Percentiles rank a stretch among this genome's conserved stretches.
Evolutionary conservation across 106 monocot species (phyloP).

Genomic region (Allium fistulosum): DNA sequence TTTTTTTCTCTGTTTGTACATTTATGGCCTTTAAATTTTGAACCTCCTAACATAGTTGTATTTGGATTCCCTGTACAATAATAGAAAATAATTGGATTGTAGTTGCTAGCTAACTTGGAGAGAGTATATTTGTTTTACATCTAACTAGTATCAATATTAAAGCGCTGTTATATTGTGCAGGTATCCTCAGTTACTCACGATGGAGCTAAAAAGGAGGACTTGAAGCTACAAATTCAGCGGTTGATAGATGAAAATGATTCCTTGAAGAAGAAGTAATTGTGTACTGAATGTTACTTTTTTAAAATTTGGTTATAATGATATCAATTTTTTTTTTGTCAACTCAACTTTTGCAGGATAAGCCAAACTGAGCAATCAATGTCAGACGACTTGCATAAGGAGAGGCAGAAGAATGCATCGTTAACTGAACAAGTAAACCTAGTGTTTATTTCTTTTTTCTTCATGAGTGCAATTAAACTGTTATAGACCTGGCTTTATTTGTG

Average conservation of each 20-base stretch:
- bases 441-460: background rate
- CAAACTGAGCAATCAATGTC: constrained; percentile 30
- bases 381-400: constrained; percentile 29
- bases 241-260: constrained; percentile 39
- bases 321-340: background rate
- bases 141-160: background rate
- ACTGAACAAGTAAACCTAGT: constrained; percentile 32
- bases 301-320: background rate
- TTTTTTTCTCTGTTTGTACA: background rate
- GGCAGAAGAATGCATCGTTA: constrained; percentile 29
- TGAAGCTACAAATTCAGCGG: constrained; percentile 13
- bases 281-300: background rate
- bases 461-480: no score
- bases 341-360: constrained; percentile 18
- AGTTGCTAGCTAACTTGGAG: no score
- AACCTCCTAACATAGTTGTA: no score
- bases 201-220: constrained; percentile 5
- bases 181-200: background rate
- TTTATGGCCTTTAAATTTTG: no score
- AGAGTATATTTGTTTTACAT: background rate
- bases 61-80: no score
- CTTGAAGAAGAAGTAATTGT: constrained; percentile 34
- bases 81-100: no score
- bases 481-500: no score
- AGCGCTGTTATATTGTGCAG: background rate